Percentiles rank a stretch among this genome's conserved stretches.
Conservation (phyloP, 2,329 filamentous ascomycete species). For the Microcyclosporella mali region DNA sequence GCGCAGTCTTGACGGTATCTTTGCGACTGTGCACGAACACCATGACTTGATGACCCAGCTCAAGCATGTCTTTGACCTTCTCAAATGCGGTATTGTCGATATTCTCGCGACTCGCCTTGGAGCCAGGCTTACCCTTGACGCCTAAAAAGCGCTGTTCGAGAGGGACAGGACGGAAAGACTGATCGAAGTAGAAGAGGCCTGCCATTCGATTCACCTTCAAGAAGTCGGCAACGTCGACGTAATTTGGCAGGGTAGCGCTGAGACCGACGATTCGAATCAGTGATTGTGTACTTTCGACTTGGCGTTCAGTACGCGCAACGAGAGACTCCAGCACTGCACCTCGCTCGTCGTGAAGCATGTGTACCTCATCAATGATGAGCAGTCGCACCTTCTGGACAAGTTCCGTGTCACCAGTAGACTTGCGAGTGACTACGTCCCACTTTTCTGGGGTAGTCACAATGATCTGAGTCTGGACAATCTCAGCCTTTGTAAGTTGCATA, state of each 20-base stretch:
- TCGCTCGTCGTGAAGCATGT: constrained; percentile 98
- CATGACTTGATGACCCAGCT: constrained; percentile 93
- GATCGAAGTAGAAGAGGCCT: constrained; percentile 94
- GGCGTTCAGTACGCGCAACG: constrained; percentile 87
- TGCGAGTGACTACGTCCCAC: constrained; percentile 97
- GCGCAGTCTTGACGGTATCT: constrained; percentile 84
- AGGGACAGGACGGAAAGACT: constrained; percentile 90
- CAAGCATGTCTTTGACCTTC: constrained; percentile 90
- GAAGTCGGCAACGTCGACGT: constrained; percentile 93
- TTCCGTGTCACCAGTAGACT: constrained; percentile 94
- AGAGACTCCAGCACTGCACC: constrained; percentile 93
- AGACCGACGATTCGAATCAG: constrained; percentile 93
- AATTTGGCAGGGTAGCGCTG: constrained; percentile 93
- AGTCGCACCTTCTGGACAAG: constrained; percentile 94
- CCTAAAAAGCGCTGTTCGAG: constrained; percentile 96
- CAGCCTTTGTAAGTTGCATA: constrained; percentile 96
- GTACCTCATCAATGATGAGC: constrained; percentile 96
- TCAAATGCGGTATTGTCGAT: constrained; percentile 83
- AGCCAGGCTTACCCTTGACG: constrained; percentile 82
- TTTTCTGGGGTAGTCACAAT: constrained; percentile 99
- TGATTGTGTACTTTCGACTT: constrained; percentile 96
- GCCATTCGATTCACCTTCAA: constrained; percentile 89
- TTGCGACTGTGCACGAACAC: constrained; percentile 97
- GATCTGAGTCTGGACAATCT: constrained; percentile 93
- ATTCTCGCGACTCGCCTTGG: constrained; percentile 78